Percentiles rank a stretch among this genome's conserved stretches.
These are phyloP conservation scores for Xylariaceae sp. DNA, from an alignment of 2,329 filamentous ascomycete genomes.

Conservation along the genomic window DNA sequence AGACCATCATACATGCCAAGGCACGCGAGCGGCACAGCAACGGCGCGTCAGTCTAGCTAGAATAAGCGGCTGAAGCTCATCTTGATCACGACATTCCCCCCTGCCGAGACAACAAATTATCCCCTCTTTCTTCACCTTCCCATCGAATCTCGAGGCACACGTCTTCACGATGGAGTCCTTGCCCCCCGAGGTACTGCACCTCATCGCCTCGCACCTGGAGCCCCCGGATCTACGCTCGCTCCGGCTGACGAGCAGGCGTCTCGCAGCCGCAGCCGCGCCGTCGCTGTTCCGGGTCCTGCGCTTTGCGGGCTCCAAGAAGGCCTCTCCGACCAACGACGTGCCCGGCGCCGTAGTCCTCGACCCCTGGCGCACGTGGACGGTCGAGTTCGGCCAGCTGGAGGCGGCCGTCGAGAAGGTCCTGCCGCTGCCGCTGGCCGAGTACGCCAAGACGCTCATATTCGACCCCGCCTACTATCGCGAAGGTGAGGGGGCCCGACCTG, in stretches of 20 bases:
- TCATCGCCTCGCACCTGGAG: constrained; percentile 4
- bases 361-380: constrained; percentile 5
- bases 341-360: not conserved
- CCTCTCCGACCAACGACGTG: constrained; percentile 3
- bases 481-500: not conserved
- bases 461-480: constrained; percentile 9
- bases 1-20: too few relatives aligned
- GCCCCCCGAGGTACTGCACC: constrained; percentile 5
- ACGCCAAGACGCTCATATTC: constrained; percentile 8
- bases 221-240: constrained; percentile 5
- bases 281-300: constrained; percentile 8
- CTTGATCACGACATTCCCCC: too few relatives aligned
- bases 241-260: constrained; percentile 5
- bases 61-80: too few relatives aligned
- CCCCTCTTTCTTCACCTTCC: too few relatives aligned
- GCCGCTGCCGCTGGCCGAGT: constrained; percentile 2
- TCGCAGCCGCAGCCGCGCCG: constrained; percentile 6
- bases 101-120: too few relatives aligned
- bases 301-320: constrained; percentile 7
- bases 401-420: constrained; percentile 8
- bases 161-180: constrained; percentile 6
- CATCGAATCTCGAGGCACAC: too few relatives aligned
- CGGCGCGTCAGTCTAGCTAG: too few relatives aligned
- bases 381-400: constrained; percentile 5
- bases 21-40: too few relatives aligned